A percentile compares a stretch with the other conserved stretches of the same genome.
Conservation (phyloP, 768 basidiomycete genomes). For the Leccinum obscurum region DNA sequence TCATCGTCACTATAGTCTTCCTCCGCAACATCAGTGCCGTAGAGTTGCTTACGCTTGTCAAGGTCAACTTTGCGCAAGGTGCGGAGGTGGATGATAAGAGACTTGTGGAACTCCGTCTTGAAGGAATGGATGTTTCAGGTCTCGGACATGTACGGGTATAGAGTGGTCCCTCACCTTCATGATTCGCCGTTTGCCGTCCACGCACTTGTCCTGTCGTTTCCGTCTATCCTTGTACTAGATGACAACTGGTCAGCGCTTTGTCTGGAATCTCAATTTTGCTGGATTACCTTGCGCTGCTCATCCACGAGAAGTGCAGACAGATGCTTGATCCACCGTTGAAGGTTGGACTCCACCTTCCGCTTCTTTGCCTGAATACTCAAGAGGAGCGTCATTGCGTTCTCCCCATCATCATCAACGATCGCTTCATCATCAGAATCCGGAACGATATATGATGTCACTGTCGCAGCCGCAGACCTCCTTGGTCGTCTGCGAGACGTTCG, state of each 20-base stretch:
- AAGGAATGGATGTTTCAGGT: constrained; percentile 1
- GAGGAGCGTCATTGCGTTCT: constrained; percentile 32
- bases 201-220: constrained; percentile 49
- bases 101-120: constrained; percentile 71
- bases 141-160: background rate
- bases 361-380: constrained; percentile 36
- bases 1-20: constrained; percentile 39
- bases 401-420: constrained; percentile 41
- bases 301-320: constrained; percentile 57
- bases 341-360: constrained; percentile 42
- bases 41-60: constrained; percentile 46
- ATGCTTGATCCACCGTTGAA: constrained; percentile 71
- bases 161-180: constrained; percentile 49
- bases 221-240: constrained; percentile 63
- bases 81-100: constrained; percentile 56
- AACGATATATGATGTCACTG: constrained; percentile 59
- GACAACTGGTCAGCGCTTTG: constrained; percentile 4
- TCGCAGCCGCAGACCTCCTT: constrained; percentile 52
- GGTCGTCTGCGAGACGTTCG: constrained; percentile 51
- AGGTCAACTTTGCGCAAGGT: constrained; percentile 60
- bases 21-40: constrained; percentile 40
- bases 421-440: constrained; percentile 74
- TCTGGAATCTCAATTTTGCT: constrained; percentile 1
- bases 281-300: constrained; percentile 68
- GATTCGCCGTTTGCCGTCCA: constrained; percentile 50